phyloP scores from a whole-genome alignment of 129 eudicot genomes.

The Flaveria trinervia region DNA sequence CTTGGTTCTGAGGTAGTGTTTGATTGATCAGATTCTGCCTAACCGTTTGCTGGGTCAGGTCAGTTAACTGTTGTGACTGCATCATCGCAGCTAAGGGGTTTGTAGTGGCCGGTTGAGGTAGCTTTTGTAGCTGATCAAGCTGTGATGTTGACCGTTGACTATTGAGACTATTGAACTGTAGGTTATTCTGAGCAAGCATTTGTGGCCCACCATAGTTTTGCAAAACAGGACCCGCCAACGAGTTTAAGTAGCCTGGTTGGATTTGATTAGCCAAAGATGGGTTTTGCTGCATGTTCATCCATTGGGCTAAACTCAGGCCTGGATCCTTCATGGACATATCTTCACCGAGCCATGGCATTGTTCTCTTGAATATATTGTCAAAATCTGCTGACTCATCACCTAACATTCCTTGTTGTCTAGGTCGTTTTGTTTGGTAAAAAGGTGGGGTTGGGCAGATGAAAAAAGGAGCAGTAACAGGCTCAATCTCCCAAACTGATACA shows the following conservation, averaged over 20 bases:
- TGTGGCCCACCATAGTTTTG: slow-evolving; percentile 42
- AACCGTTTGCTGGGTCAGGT: slow-evolving; percentile 49
- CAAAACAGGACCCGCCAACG: slow-evolving; percentile 58
- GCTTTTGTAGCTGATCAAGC: slow-evolving; percentile 71
- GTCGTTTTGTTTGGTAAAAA: slow-evolving; percentile 76
- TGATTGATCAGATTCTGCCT: slow-evolving; percentile 57
- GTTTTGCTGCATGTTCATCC: slow-evolving; percentile 95
- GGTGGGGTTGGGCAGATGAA: slow-evolving; percentile 95
- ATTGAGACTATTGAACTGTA: slow-evolving; percentile 67
- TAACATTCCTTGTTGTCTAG: slow-evolving; percentile 90
- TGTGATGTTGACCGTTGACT: slow-evolving; percentile 54
- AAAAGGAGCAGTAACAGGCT: slow-evolving; percentile 95
- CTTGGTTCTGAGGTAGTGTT: slow-evolving; percentile 52
- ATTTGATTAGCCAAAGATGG: slow-evolving; percentile 54
- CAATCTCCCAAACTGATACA: slow-evolving; percentile 96
- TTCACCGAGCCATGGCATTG: slow-evolving; percentile 97
- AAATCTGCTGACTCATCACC: slow-evolving; percentile 76
- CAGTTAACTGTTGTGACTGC: slow-evolving; percentile 72
- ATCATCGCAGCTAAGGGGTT: slow-evolving; percentile 55
- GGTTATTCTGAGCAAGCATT: slow-evolving; percentile 57
- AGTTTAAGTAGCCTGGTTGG: slow-evolving; percentile 61
- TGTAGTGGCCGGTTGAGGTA: slow-evolving; percentile 43
- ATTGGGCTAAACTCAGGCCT: slow-evolving; percentile 86
- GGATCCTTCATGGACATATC: slow-evolving; percentile 74
- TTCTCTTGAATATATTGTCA: slow-evolving; percentile 74